Percentiles rank a stretch among this genome's conserved stretches.
These are phyloP conservation scores for Coprinellus aureogranulatus DNA, from an alignment of 768 basidiomycete species.

Conservation along the genomic window DNA sequence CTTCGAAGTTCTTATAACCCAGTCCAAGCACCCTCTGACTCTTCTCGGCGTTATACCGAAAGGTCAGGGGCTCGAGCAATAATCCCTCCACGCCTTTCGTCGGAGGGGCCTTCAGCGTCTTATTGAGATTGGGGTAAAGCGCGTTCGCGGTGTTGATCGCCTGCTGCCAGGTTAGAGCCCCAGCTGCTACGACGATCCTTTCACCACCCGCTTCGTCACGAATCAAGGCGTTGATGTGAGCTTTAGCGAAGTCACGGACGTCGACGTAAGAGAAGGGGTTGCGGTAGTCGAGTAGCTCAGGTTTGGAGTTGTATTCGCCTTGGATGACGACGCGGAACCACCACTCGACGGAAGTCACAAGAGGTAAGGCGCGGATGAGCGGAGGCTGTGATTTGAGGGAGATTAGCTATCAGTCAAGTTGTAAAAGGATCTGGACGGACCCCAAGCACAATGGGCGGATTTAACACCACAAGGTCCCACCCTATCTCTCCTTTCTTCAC, in stretches of 20 bases:
- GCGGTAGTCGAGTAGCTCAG: too few relatives aligned
- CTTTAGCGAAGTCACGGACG: too few relatives aligned
- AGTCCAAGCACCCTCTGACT: neutral
- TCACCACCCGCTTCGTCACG: conserved; percentile 45
- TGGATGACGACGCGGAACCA: conserved; percentile 22
- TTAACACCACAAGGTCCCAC: conserved; percentile 53
- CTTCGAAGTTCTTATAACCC: neutral
- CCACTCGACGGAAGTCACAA: conserved; percentile 10
- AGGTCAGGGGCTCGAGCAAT: neutral
- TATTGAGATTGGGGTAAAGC: neutral
- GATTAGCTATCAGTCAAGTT: neutral
- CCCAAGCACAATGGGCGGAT: conserved; percentile 50
- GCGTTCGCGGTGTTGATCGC: neutral
- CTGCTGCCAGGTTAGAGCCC: too few relatives aligned
- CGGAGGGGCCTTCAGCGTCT: neutral
- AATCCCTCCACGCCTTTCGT: neutral
- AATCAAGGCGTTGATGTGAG: too few relatives aligned
- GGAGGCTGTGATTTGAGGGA: neutral
- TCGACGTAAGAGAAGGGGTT: too few relatives aligned
- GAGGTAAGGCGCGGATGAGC: conserved; percentile 7
- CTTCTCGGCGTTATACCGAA: neutral
- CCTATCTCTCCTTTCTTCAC: conserved; percentile 36
- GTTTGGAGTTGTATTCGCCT: conserved; percentile 14
- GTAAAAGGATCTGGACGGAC: conserved; percentile 15
- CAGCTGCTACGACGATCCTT: conserved; percentile 46